Conservation (phyloP, 306 rosid species). For the Casuarina cunninghamiana region DNA sequence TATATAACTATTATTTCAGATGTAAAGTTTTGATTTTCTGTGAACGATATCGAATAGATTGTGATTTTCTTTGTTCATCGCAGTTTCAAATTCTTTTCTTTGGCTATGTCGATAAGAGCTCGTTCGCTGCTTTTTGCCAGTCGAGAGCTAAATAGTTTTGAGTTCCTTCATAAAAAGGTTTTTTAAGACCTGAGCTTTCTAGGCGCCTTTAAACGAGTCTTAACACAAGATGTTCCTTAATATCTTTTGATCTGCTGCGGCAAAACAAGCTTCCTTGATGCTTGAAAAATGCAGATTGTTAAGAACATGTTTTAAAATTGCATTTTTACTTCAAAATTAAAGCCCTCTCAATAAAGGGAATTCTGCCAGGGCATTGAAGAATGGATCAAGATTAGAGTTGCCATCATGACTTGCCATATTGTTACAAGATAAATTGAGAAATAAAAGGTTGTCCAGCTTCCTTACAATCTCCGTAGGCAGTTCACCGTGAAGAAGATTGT, state of each 20-base stretch:
- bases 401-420: conserved; percentile 47
- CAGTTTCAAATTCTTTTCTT: background rate
- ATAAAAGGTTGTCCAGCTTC: conserved; percentile 31
- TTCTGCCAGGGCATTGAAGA: conserved; percentile 45
- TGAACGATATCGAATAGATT: no score
- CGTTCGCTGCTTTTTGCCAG: background rate
- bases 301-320: no score
- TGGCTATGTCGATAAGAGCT: background rate
- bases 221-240: no score
- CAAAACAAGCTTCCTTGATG: no score
- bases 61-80: background rate
- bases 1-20: background rate
- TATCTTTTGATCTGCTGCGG: no score
- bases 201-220: background rate
- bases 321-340: no score
- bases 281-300: no score
- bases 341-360: no score
- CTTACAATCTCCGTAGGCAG: conserved; percentile 46
- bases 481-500: conserved; percentile 51
- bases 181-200: no score
- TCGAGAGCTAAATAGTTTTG: no score
- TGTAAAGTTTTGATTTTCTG: no score
- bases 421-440: conserved; percentile 63
- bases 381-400: conserved; percentile 59
- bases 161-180: no score